Evolutionary conservation across 108 stramenopile genomes (phyloP), one percentile per base, ranked within the genome.

Genomic region (Cyclotella choctawhatcheeana): DNA sequence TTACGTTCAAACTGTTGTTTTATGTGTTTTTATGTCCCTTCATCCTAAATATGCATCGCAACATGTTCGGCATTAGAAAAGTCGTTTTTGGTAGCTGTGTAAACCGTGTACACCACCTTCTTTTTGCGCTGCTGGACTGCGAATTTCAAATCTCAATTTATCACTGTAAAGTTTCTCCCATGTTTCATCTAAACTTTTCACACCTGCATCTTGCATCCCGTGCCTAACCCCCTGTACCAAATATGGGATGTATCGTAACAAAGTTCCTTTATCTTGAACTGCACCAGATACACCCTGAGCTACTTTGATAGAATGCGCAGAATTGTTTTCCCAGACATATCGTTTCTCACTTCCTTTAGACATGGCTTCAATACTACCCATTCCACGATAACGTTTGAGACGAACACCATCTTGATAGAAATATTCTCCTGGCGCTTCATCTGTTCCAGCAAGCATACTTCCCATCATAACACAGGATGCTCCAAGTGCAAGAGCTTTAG

Each of bases 381-480:
- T 99, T 45, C 99, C 99, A 40, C 98, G 93, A 89, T 99, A 99
- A 48, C 97, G 89, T 84, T 99, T 99, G 59, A 99, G 84, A 34
- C 99, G 96, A 29, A 99, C 98, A 32, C 99, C 99, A 72, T 99
- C 98, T 86, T 98, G 97, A 81, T 96, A 99, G 82, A 97, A 99
- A 76, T 99, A 99, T 66, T 99, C 97, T 26, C 99, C 99, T 25
- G 99, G 99, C 52, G 98, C 92, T 82, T 99, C 99, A 69, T 99
- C 99, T 7, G 98, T 99, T 21, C 99, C 99, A 22, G 99, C 99
- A 60, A 99, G 91, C 98, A 99, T 97, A 53, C 93, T 90, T 27
- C 99, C 99, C 98, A 99, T 99, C 99, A 99, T 99, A 44, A 98
- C 98, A 58, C 95, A 96, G 34, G 96, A 94, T 27, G 99, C 99